These are phyloP conservation scores for Colletotrichum scovillei DNA, from an alignment of 2,329 filamentous ascomycete species.

Conservation along the genomic window DNA sequence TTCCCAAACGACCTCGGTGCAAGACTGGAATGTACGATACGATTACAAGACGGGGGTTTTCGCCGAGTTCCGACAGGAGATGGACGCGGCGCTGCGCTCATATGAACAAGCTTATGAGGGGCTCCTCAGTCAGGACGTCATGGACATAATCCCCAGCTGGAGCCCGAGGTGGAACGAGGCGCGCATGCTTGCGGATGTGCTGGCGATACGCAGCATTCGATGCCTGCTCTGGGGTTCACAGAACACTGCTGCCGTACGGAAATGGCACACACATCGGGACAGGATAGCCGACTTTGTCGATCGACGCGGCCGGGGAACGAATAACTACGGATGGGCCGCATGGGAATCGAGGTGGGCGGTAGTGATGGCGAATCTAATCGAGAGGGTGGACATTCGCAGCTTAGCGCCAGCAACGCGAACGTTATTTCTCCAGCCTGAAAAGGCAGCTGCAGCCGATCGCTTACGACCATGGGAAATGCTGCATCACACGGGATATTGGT, in stretches of 20 bases:
- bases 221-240: conserved; percentile 85
- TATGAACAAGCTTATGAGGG: conserved; percentile 90
- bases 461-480: conserved; percentile 72
- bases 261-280: conserved; percentile 82
- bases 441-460: conserved; percentile 66
- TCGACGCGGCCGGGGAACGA: conserved; percentile 83
- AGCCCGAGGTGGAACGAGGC: conserved; percentile 91
- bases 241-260: conserved; percentile 81
- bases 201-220: conserved; percentile 83
- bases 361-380: conserved; percentile 71
- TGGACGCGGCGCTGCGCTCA: conserved; percentile 86
- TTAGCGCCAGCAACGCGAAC: conserved; percentile 55
- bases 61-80: conserved; percentile 92
- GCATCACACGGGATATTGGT: conserved; percentile 77
- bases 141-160: conserved; percentile 92
- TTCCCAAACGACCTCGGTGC: conserved; percentile 84
- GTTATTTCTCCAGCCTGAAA: conserved; percentile 69
- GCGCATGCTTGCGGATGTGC: conserved; percentile 84
- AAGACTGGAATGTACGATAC: conserved; percentile 93
- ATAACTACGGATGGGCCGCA: conserved; percentile 92
- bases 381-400: conserved; percentile 63
- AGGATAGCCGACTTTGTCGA: conserved; percentile 83
- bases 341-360: conserved; percentile 85
- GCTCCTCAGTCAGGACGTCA: conserved; percentile 83
- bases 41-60: conserved; percentile 94